phyloP scores from a whole-genome alignment of 352 stramenopile genomes.

The Aphanomyces cochlioides region DNA sequence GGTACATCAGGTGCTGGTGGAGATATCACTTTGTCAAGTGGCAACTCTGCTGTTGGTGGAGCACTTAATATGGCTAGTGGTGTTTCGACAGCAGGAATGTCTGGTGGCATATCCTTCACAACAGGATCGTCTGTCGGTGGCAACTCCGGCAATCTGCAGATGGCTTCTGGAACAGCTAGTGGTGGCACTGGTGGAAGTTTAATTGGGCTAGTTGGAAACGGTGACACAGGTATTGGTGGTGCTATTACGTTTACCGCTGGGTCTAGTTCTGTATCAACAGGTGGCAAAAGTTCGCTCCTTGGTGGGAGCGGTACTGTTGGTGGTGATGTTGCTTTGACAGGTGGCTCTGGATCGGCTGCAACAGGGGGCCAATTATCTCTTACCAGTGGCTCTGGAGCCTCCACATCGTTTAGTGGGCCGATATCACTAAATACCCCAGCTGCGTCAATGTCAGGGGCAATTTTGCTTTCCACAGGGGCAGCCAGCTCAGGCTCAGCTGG shows the following conservation, averaged over 20 bases:
- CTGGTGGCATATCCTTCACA: neutral
- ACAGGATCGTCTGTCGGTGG: neutral
- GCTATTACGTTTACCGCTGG: slow-evolving; percentile 15
- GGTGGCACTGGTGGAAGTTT: slow-evolving; percentile 5
- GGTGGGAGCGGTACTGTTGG: slow-evolving; percentile 34
- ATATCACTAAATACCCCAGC: slow-evolving; percentile 51
- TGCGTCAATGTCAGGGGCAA: slow-evolving; percentile 11
- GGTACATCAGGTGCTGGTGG: slow-evolving; percentile 21
- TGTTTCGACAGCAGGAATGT: neutral
- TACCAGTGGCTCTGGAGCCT: slow-evolving; percentile 34
- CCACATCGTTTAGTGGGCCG: slow-evolving; percentile 49
- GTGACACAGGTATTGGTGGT: neutral
- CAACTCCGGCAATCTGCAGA: neutral
- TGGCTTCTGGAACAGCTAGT: neutral
- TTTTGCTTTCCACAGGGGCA: slow-evolving; percentile 7
- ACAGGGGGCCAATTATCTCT: slow-evolving; percentile 7
- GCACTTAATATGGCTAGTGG: neutral
- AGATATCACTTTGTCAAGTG: slow-evolving; percentile 12
- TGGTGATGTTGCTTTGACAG: slow-evolving; percentile 36
- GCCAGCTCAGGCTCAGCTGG: slow-evolving; percentile 12
- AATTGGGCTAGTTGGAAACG: neutral
- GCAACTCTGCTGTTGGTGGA: slow-evolving; percentile 10
- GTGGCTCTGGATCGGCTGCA: slow-evolving; percentile 4
- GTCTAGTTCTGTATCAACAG: slow-evolving; percentile 15
- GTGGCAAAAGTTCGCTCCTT: slow-evolving; percentile 9